Percentiles rank a stretch among this genome's conserved stretches.
Evolutionary conservation across 1,284 basidiomycete species (phyloP).

Genomic region (Fomes fomentarius): DNA sequence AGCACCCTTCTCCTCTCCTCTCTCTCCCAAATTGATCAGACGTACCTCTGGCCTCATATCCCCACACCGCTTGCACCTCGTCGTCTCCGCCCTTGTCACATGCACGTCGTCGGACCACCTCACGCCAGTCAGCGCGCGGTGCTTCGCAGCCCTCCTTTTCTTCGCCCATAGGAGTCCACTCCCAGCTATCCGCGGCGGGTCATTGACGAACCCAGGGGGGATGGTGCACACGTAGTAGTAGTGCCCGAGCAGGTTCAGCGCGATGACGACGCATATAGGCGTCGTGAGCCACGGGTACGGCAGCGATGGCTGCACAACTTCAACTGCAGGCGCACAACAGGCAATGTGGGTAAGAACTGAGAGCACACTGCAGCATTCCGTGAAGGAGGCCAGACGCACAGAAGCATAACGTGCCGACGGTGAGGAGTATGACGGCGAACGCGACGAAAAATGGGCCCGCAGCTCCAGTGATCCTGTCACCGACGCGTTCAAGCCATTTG

Average conservation of each 20-base stretch:
- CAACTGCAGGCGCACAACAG: conserved; percentile 51
- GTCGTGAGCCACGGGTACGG: conserved; percentile 57
- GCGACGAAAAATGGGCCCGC: conserved; percentile 90
- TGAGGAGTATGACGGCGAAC: conserved; percentile 75
- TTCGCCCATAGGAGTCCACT: conserved; percentile 59
- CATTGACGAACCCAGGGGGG: conserved; percentile 72
- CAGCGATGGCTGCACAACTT: conserved; percentile 66
- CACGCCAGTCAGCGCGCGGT: conserved; percentile 38
- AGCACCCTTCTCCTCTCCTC: conserved; percentile 4
- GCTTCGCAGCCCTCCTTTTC: conserved; percentile 29
- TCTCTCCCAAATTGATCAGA: neutral
- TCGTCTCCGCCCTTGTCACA: conserved; percentile 54
- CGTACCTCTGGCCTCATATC: conserved; percentile 83
- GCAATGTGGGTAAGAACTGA: neutral
- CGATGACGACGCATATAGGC: conserved; percentile 74
- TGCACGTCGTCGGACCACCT: conserved; percentile 46
- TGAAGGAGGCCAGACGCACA: conserved; percentile 51
- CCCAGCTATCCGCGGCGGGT: conserved; percentile 45
- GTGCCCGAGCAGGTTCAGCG: conserved; percentile 77
- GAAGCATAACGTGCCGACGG: conserved; percentile 74
- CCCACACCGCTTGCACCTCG: conserved; percentile 72
- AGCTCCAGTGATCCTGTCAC: conserved; percentile 83
- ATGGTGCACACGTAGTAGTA: conserved; percentile 87
- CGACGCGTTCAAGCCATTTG: conserved; percentile 75
- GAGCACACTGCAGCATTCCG: neutral